These are phyloP conservation scores for Tothia fuscella DNA, from an alignment of 2,329 filamentous ascomycete species.

Conservation along the genomic window DNA sequence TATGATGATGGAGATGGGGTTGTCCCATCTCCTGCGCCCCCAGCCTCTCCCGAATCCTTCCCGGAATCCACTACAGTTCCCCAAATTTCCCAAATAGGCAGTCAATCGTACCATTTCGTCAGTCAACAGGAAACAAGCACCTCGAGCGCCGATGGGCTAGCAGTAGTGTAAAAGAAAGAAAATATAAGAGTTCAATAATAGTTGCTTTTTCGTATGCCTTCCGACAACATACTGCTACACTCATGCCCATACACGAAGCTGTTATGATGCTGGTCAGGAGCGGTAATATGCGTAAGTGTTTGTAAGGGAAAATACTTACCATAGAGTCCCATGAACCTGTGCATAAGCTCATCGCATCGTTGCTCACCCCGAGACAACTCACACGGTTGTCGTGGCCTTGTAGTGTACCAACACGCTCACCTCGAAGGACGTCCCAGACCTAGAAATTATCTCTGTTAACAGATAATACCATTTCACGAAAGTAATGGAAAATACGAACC, in stretches of 20 bases:
- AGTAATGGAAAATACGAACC: conserved; percentile 42
- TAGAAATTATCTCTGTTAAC: conserved; percentile 26
- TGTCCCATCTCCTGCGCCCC: too few relatives aligned
- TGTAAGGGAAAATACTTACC: conserved; percentile 48
- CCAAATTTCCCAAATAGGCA: too few relatives aligned
- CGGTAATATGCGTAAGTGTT: conserved; percentile 6
- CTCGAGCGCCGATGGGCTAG: too few relatives aligned
- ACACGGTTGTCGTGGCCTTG: conserved; percentile 98
- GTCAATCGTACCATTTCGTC: too few relatives aligned
- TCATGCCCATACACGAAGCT: conserved; percentile 43
- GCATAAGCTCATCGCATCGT: conserved; percentile 97
- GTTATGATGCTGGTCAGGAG: conserved; percentile 5
- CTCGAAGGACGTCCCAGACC: conserved; percentile 97
- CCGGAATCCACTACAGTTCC: too few relatives aligned
- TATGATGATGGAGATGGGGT: too few relatives aligned
- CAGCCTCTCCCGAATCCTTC: too few relatives aligned
- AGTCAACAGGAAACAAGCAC: too few relatives aligned
- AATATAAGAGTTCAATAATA: too few relatives aligned
- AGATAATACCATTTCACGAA: background rate
- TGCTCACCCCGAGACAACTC: conserved; percentile 96
- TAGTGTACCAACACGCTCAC: conserved; percentile 91
- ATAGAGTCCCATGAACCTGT: conserved; percentile 99
- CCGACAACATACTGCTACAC: background rate
- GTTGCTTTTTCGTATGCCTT: too few relatives aligned
- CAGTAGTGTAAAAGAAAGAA: too few relatives aligned